These are phyloP conservation scores for Aegilops bicornis DNA, from an alignment of 176 grass and related monocot genomes.

Conservation along the genomic window DNA sequence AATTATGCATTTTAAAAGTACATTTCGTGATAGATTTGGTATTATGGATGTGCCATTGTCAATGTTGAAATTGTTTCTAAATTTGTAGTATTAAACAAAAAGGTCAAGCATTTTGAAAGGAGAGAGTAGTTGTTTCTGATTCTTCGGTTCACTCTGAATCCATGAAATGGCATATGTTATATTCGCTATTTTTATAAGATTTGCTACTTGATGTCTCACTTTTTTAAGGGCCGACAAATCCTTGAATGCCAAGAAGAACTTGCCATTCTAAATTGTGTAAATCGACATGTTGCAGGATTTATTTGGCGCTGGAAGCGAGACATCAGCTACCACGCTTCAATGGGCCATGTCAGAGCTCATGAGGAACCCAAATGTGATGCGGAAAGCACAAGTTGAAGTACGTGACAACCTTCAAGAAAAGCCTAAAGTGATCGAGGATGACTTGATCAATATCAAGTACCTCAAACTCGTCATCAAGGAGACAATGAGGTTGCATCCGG, in stretches of 20 bases:
- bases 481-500: slow-evolving; percentile 9
- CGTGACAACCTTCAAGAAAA: background rate
- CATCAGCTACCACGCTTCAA: background rate
- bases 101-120: too few species aligned
- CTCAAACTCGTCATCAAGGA: slow-evolving; percentile 11
- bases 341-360: slow-evolving; percentile 27
- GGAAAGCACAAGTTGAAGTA: background rate
- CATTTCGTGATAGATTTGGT: too few species aligned
- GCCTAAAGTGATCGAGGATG: background rate
- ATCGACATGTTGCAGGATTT: background rate
- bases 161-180: too few species aligned
- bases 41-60: too few species aligned
- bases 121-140: too few species aligned
- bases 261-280: background rate
- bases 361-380: slow-evolving; percentile 4
- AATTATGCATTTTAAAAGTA: background rate
- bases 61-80: too few species aligned
- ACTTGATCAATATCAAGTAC: background rate
- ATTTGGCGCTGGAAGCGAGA: slow-evolving; percentile 18
- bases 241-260: background rate
- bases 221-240: too few species aligned
- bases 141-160: too few species aligned
- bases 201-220: too few species aligned
- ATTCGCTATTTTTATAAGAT: too few species aligned
- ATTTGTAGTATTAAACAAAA: too few species aligned